Evolutionary conservation across 73 alveolate species (phyloP).

Genomic region (Paramecium bursaria): DNA sequence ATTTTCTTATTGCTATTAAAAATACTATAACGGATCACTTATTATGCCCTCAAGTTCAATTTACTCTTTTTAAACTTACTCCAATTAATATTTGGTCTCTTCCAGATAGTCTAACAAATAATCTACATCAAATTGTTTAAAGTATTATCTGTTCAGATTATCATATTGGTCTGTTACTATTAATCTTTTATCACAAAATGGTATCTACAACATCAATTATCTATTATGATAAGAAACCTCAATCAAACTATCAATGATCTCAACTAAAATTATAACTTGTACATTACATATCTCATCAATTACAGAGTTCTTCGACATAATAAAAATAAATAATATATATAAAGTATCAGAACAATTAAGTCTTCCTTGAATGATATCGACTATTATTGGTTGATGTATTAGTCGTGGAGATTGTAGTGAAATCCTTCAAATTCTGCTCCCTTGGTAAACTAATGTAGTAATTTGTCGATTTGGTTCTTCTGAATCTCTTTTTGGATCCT

Average conservation of each 20-base stretch:
- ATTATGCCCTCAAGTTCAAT: background rate
- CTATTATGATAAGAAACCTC: background rate
- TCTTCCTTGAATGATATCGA: background rate
- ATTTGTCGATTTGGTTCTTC: conserved; percentile 28
- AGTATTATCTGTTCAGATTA: background rate
- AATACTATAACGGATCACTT: background rate
- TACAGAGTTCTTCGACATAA: background rate
- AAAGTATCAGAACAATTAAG: background rate
- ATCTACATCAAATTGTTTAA: background rate
- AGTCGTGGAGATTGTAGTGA: conserved; percentile 19
- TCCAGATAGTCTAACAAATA: background rate
- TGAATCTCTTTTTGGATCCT: background rate
- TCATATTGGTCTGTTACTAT: background rate
- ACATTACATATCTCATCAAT: background rate
- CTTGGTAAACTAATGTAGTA: background rate
- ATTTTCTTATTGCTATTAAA: background rate
- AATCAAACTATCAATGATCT: background rate
- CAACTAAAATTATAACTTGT: background rate
- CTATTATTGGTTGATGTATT: background rate
- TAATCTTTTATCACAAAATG: background rate
- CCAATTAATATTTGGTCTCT: background rate
- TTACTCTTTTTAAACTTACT: background rate
- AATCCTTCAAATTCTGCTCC: background rate
- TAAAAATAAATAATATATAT: too few species aligned
- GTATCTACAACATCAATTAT: background rate